Conservation (phyloP, 2,329 filamentous ascomycete genomes). For the Didymella keratinophila region DNA sequence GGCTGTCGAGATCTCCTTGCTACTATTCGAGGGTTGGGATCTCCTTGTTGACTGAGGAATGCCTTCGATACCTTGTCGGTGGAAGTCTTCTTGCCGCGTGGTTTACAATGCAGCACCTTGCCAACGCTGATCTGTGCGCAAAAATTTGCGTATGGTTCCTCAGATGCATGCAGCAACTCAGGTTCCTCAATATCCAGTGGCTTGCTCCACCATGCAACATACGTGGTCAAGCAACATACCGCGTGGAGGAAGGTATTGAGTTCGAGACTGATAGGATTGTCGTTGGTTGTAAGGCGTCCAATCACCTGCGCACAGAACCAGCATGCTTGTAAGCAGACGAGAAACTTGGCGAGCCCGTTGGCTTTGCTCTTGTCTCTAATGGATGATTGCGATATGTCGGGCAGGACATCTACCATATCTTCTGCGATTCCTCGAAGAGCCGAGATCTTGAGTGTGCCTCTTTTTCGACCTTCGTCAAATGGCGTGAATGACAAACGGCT, state of each 20-base stretch:
- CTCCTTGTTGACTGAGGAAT: too few relatives aligned
- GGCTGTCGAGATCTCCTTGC: too few relatives aligned
- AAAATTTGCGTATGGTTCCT: not conserved
- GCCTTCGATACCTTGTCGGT: too few relatives aligned
- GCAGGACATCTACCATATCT: not conserved
- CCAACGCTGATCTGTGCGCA: too few relatives aligned
- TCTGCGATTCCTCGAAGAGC: conserved; percentile 3
- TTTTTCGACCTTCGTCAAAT: not conserved
- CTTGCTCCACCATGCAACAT: not conserved
- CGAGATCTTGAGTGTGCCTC: conserved; percentile 2
- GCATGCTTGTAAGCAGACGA: not conserved
- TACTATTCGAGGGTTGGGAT: too few relatives aligned
- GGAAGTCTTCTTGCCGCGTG: too few relatives aligned
- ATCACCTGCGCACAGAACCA: not conserved
- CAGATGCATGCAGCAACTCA: not conserved
- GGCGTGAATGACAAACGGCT: not conserved
- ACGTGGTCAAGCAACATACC: not conserved
- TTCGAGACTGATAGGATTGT: not conserved
- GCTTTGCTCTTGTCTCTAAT: not conserved
- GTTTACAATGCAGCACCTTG: too few relatives aligned
- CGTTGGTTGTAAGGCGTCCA: not conserved
- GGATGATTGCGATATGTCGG: not conserved
- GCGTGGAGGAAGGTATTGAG: not conserved
- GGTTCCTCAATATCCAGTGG: not conserved
- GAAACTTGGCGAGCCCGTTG: not conserved